Conservation (phyloP, 2,329 filamentous ascomycete genomes). For the Phialophora tarda region DNA sequence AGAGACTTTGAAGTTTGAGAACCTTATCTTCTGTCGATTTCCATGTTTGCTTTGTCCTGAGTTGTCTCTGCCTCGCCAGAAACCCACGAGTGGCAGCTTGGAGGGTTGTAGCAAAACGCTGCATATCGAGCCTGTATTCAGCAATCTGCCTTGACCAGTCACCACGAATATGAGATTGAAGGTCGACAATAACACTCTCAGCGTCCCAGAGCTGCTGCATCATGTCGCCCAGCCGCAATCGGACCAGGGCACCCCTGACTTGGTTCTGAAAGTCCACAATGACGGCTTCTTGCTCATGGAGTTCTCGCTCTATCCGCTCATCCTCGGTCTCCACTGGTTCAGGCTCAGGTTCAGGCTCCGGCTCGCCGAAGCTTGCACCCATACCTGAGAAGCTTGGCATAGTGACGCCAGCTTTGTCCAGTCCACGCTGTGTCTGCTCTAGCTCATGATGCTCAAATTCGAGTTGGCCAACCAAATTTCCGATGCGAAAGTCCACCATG, state of each 20-base stretch:
- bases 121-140: constrained; percentile 82
- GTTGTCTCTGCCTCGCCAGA: constrained; percentile 69
- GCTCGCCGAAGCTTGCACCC: constrained; percentile 85
- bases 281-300: constrained; percentile 73
- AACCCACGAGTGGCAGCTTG: constrained; percentile 81
- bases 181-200: constrained; percentile 76
- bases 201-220: constrained; percentile 92
- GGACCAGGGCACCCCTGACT: constrained; percentile 76
- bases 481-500: constrained; percentile 93
- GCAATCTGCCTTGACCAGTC: constrained; percentile 85
- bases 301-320: constrained; percentile 80
- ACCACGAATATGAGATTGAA: constrained; percentile 86
- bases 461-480: constrained; percentile 92
- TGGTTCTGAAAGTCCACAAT: constrained; percentile 86
- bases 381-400: constrained; percentile 99
- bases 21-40: constrained; percentile 73
- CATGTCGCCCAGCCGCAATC: constrained; percentile 75
- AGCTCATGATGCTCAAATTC: constrained; percentile 98
- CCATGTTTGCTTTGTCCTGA: constrained; percentile 69
- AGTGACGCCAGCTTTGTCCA: constrained; percentile 90
- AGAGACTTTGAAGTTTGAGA: constrained; percentile 78
- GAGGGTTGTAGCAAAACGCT: constrained; percentile 75
- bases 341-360: constrained; percentile 74
- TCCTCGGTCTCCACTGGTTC: constrained; percentile 83
- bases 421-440: constrained; percentile 93